Evolutionary conservation across 2,329 filamentous ascomycete species (phyloP), one percentile per base, ranked within the genome.

Genomic region (Coniochaeta hoffmannii): DNA sequence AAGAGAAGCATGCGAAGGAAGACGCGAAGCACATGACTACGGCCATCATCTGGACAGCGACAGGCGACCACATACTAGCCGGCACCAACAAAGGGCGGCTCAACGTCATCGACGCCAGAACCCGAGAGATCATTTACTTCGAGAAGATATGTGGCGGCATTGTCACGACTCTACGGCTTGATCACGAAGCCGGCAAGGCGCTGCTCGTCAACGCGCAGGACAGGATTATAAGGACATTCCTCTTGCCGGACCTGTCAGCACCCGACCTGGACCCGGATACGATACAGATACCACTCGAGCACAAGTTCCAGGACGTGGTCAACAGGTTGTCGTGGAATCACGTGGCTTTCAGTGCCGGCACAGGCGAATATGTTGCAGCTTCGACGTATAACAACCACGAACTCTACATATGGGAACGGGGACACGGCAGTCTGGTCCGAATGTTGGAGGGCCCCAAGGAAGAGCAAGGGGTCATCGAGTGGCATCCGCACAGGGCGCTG

Each of bases 301-400:
- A 99, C 74, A 97, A 97, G 68, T 99, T 97, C 65, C 92, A 97
- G 70, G 95, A 99, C 67, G 88, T 97, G 4, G 94, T 99, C 53
- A 97, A 99, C 67, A 85, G 89, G 46, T 75, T 97, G 12, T 91
- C 89, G 7, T 99, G 94, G 94, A 99, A 97, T 66, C 91, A 97
- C 66, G 92, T 96, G 57, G 91, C 92, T 0, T 97, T 99, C 69
- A 96, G 90, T 65, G 88, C 90, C n/a, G n/a, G n/a, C 1, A 94
- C 89, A 0, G 92, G 91, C 53, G 94, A 99, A 71, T 97, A 97
- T 68, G 91, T 99, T 38, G 91, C 91, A 24, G 94, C 95, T 0
- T 96, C 91, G 26, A 97, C 94, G 1, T 96, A 91, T 70, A 97
- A 97, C 78, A 99, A 99, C 66, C 92, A 97, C 64, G 93, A 99